Evolutionary conservation across 208 protist species (phyloP).

Genomic region (Trypanosoma rangeli): DNA sequence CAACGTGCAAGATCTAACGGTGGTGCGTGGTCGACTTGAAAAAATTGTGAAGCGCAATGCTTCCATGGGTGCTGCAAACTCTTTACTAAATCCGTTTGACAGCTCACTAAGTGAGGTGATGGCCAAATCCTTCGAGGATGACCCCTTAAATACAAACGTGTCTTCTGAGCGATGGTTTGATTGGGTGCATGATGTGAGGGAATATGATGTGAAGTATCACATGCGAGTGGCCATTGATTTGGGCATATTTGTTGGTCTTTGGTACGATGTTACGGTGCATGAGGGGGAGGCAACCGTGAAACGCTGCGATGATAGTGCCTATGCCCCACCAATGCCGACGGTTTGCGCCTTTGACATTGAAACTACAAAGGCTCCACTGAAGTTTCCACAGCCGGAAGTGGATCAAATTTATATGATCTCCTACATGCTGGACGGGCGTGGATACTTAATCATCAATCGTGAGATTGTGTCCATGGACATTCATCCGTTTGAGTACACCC

Average conservation of each 20-base stretch:
- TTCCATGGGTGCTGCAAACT: slow-evolving; percentile 38
- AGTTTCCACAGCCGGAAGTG: slow-evolving; percentile 97
- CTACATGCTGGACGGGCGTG: slow-evolving; percentile 99
- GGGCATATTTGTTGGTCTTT: slow-evolving; percentile 94
- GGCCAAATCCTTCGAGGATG: slow-evolving; percentile 66
- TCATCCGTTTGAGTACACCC: slow-evolving; percentile 99
- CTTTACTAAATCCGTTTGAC: slow-evolving; percentile 48
- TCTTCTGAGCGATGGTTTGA: slow-evolving; percentile 79
- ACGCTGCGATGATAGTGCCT: slow-evolving; percentile 84
- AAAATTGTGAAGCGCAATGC: slow-evolving; percentile 83
- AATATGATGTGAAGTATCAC: slow-evolving; percentile 99
- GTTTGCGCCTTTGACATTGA: slow-evolving; percentile 99
- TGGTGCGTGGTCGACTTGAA: slow-evolving; percentile 83
- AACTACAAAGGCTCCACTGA: slow-evolving; percentile 98
- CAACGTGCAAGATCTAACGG: slow-evolving; percentile 93
- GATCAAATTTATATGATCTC: slow-evolving; percentile 99
- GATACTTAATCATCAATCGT: slow-evolving; percentile 98
- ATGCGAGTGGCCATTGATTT: slow-evolving; percentile 97
- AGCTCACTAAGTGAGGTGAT: slow-evolving; percentile 73
- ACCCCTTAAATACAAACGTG: slow-evolving; percentile 29
- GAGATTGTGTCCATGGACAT: slow-evolving; percentile 98
- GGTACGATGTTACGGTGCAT: slow-evolving; percentile 94
- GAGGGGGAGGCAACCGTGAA: slow-evolving; percentile 70
- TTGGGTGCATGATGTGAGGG: slow-evolving; percentile 96
- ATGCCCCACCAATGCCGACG: slow-evolving; percentile 89